Conservation (phyloP, 2,329 filamentous ascomycete species). For the Apiospora pterosperma region DNA sequence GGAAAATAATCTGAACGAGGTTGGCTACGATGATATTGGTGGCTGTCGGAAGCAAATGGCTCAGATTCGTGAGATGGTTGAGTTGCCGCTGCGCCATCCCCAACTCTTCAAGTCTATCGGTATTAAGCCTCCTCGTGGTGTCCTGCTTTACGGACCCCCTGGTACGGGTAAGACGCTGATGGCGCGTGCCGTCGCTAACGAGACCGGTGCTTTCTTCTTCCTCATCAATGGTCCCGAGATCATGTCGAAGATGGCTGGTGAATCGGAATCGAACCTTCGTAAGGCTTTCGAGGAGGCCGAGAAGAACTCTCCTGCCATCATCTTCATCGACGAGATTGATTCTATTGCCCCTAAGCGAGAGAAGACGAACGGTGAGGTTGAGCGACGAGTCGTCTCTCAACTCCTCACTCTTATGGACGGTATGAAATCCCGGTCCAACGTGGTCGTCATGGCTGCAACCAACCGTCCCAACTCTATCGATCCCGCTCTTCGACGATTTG, state of each 20-base stretch:
- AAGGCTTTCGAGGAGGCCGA: conserved; percentile 99
- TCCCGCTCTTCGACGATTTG: conserved; percentile 93
- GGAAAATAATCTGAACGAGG: conserved; percentile 98
- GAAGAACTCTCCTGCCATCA: conserved; percentile 98
- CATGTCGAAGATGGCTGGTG: conserved; percentile 99
- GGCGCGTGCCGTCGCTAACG: conserved; percentile 97
- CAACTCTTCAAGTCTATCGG: conserved; percentile 99
- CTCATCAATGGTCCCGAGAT: conserved; percentile 98
- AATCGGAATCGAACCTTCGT: conserved; percentile 95
- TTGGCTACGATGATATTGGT: conserved; percentile 98
- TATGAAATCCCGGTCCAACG: conserved; percentile 98
- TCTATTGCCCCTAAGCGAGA: conserved; percentile 99
- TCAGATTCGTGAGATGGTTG: conserved; percentile 97
- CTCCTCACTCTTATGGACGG: conserved; percentile 96
- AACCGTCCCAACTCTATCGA: conserved; percentile 99
- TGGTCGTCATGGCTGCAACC: conserved; percentile 98
- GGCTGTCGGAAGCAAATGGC: conserved; percentile 99
- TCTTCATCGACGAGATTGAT: conserved; percentile 99
- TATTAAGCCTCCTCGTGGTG: conserved; percentile 98
- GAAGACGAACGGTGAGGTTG: conserved; percentile 98
- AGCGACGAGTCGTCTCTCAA: conserved; percentile 97
- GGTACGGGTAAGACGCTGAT: conserved; percentile 99
- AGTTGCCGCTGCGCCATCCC: conserved; percentile 92
- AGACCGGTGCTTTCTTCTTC: conserved; percentile 99
- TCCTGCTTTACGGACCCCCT: conserved; percentile 91